Evolutionary conservation across 75 land plant species (phyloP).

Genomic region (Ceratopteris richardii): DNA sequence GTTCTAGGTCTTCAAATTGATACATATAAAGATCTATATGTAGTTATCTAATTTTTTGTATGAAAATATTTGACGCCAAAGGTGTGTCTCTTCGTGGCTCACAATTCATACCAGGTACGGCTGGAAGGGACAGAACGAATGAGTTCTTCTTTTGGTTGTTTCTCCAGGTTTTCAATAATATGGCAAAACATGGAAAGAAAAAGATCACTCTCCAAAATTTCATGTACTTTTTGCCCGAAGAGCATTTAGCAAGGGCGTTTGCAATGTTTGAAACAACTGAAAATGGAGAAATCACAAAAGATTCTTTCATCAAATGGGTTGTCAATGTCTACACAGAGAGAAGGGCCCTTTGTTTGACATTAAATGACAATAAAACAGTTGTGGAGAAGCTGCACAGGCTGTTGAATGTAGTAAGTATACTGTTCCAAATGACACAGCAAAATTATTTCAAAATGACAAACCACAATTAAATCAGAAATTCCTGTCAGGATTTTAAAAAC

Average conservation of each 20-base stretch:
- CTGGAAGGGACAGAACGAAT: too few relatives aligned
- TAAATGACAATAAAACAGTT: constrained; percentile 66
- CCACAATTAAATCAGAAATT: not conserved
- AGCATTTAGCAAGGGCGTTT: constrained; percentile 24
- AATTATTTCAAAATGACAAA: constrained; percentile 32
- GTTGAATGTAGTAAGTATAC: constrained; percentile 18
- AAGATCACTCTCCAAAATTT: constrained; percentile 19
- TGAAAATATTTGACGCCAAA: too few relatives aligned
- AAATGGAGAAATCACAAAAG: constrained; percentile 22
- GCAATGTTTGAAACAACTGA: constrained; percentile 23
- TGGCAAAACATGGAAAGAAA: constrained; percentile 24
- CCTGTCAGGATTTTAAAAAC: not conserved
- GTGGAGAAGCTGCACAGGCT: constrained; percentile 47
- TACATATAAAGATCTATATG: too few relatives aligned
- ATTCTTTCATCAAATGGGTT: constrained; percentile 33
- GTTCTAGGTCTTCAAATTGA: too few relatives aligned
- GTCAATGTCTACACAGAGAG: constrained; percentile 34
- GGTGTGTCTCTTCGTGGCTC: too few relatives aligned
- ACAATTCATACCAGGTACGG: too few relatives aligned
- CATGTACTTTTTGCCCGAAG: constrained; percentile 33
- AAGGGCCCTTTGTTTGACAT: constrained; percentile 30
- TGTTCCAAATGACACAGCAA: too few relatives aligned
- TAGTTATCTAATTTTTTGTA: too few relatives aligned
- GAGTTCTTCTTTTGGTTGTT: not conserved
- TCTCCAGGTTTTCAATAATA: constrained; percentile 30